Evolutionary conservation across 306 rosid species (phyloP).

Genomic region (Luffa acutangula): DNA sequence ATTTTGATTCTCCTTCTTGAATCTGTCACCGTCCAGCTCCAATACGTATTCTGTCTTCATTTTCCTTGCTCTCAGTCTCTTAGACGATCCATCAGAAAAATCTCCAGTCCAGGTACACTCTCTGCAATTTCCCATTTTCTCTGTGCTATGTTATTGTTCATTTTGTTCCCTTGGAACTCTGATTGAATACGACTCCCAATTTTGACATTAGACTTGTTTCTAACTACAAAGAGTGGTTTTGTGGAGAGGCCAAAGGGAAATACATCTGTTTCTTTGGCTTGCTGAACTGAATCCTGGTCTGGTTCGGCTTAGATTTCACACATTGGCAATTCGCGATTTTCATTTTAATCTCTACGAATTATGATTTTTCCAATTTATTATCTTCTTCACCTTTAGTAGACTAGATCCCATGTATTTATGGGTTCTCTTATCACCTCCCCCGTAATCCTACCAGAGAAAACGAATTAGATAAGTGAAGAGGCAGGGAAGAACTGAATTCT

Average conservation of each 20-base stretch:
- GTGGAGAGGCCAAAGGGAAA: not conserved
- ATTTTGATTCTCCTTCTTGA: not conserved
- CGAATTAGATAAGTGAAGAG: not conserved
- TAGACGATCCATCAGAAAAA: not conserved
- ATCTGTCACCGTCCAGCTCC: not conserved
- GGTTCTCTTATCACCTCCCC: not conserved
- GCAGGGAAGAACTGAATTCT: not conserved
- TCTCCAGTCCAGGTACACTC: not conserved
- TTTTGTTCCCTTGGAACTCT: not conserved
- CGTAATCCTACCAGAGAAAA: not conserved
- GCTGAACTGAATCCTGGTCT: not conserved
- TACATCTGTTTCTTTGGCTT: not conserved
- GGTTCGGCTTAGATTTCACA: not conserved
- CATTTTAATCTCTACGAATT: not conserved
- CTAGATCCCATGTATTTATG: not conserved
- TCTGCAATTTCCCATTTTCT: not conserved
- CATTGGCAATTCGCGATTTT: not conserved
- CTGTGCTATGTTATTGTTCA: not conserved
- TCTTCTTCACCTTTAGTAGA: not conserved
- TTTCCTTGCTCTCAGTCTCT: not conserved
- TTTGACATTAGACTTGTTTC: not conserved
- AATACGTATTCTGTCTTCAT: not conserved
- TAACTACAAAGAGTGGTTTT: not conserved
- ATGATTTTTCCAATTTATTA: not conserved
- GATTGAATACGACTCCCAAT: not conserved